Conservation (phyloP, 23 red algal genomes). For the Gracilaria gracilis region DNA sequence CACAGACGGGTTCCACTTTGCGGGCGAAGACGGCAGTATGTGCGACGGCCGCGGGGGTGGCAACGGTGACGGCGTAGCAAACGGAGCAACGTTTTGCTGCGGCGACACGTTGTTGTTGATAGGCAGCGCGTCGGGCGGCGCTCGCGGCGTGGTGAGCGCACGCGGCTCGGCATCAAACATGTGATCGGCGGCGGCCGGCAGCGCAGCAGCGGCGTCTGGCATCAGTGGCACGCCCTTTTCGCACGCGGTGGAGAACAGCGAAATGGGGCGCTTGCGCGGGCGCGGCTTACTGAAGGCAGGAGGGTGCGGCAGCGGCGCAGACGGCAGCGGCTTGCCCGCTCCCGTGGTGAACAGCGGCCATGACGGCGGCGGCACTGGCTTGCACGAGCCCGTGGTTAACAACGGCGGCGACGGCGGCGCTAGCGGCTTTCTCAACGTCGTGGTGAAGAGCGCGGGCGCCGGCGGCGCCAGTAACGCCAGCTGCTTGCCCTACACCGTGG, state of each 20-base stretch:
- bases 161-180: not conserved
- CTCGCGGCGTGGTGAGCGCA: not conserved
- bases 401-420: too few relatives aligned
- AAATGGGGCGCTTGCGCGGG: too few relatives aligned
- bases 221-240: constrained; percentile 18
- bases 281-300: not conserved
- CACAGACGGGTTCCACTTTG: constrained; percentile 17
- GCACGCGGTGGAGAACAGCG: not conserved
- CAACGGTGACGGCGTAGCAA: constrained; percentile 16
- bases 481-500: too few relatives aligned
- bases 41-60: not conserved
- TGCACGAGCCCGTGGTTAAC: too few relatives aligned
- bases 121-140: not conserved
- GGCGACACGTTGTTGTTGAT: too few relatives aligned
- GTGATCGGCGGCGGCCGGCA: not conserved
- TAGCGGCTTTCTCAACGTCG: too few relatives aligned
- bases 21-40: constrained; percentile 5
- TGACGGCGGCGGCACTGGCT: too few relatives aligned
- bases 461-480: not conserved
- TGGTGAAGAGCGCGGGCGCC: not conserved
- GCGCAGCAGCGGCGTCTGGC: not conserved
- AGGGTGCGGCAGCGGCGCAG: too few relatives aligned
- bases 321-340: too few relatives aligned
- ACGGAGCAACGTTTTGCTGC: not conserved
- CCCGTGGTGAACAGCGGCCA: too few relatives aligned